Conservation (phyloP, 371 early-diverging fungal species). For the Saksenaea oblongispora region DNA sequence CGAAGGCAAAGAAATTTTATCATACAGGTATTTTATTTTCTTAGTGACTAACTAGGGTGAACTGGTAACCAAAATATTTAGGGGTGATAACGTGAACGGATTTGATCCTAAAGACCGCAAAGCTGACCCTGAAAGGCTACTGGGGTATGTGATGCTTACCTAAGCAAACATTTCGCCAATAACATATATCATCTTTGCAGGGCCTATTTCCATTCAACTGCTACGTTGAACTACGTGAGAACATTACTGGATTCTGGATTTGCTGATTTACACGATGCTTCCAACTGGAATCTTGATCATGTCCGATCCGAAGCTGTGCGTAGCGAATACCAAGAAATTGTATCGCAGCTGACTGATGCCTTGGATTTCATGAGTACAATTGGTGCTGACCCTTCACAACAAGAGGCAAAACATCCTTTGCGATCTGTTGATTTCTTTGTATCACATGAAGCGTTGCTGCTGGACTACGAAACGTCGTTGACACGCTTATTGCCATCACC, state of each 20-base stretch:
- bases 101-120: slow-evolving; percentile 82
- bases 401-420: slow-evolving; percentile 16
- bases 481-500: slow-evolving; percentile 65
- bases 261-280: slow-evolving; percentile 89
- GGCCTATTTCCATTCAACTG: slow-evolving; percentile 97
- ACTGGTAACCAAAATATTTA: slow-evolving; percentile 20
- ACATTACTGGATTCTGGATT: slow-evolving; percentile 80
- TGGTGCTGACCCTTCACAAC: slow-evolving; percentile 67
- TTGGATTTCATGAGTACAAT: slow-evolving; percentile 92
- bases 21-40: slow-evolving; percentile 56
- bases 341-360: slow-evolving; percentile 83
- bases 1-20: slow-evolving; percentile 79
- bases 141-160: slow-evolving; percentile 54
- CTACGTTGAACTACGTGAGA: slow-evolving; percentile 94
- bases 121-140: slow-evolving; percentile 92
- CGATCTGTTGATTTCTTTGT: slow-evolving; percentile 88
- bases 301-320: slow-evolving; percentile 81
- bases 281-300: slow-evolving; percentile 88
- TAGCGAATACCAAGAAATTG: slow-evolving; percentile 87
- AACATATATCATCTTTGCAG: slow-evolving; percentile 26
- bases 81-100: slow-evolving; percentile 97
- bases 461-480: slow-evolving; percentile 89
- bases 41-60: no score
- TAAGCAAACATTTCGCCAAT: not conserved
- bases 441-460: slow-evolving; percentile 92